Evolutionary conservation across 768 basidiomycete species (phyloP).

Genomic region (Nevesoporus exiguus): DNA sequence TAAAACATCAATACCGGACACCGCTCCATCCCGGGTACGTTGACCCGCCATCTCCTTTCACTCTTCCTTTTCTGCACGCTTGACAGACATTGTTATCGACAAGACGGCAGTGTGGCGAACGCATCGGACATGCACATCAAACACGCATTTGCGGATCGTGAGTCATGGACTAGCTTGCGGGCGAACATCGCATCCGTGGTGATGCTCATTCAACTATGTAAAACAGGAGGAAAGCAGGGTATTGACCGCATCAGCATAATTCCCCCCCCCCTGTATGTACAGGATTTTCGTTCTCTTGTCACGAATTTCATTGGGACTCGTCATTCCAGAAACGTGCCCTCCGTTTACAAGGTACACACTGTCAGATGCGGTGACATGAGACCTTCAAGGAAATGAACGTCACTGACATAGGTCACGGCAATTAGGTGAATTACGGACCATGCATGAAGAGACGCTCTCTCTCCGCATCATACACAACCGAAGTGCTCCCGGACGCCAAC

Average conservation of each 20-base stretch:
- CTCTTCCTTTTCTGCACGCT: background rate
- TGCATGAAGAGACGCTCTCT: conserved; percentile 53
- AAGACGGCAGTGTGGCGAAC: background rate
- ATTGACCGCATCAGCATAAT: background rate
- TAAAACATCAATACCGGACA: background rate
- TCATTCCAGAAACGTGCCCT: background rate
- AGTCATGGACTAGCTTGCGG: background rate
- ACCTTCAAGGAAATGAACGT: conserved; percentile 22
- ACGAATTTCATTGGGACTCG: background rate
- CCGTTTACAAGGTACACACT: conserved; percentile 27
- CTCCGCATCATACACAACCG: conserved; percentile 52
- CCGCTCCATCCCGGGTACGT: background rate
- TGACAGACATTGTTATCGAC: background rate
- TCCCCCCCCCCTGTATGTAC: too few relatives aligned
- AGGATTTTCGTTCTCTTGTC: too few relatives aligned
- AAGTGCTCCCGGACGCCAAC: conserved; percentile 53
- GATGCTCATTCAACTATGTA: background rate
- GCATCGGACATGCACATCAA: conserved; percentile 3
- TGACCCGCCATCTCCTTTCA: background rate
- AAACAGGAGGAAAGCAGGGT: background rate
- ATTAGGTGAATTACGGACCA: conserved; percentile 38
- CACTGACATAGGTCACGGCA: conserved; percentile 2
- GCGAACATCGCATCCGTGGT: conserved; percentile 1
- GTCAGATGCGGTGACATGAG: conserved; percentile 34
- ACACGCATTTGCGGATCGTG: background rate